Evolutionary conservation across 2,329 filamentous ascomycete species (phyloP).

Genomic region (Triangularia verruculosa): DNA sequence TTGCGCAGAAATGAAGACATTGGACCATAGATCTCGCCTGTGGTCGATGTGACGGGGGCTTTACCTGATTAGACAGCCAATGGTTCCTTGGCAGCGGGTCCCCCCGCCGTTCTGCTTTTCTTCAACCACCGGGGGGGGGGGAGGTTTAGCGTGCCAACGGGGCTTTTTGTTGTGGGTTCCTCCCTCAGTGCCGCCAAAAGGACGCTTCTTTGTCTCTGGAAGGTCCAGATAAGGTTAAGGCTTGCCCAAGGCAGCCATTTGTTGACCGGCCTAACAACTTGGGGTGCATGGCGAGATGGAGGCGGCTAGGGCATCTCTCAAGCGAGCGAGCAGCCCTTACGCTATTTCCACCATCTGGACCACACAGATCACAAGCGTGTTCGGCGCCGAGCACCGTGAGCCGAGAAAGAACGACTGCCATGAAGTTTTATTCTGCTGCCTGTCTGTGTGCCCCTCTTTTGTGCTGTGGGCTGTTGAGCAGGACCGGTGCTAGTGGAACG

Average conservation of each 20-base stretch:
- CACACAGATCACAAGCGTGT: not conserved
- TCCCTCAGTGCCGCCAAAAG: not conserved
- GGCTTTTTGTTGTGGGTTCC: not conserved
- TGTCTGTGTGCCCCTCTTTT: not conserved
- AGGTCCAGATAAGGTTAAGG: constrained; percentile 11
- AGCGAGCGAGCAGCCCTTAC: not conserved
- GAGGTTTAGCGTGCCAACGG: not conserved
- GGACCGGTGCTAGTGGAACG: not conserved
- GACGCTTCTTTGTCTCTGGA: not conserved
- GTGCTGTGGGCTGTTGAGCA: not conserved
- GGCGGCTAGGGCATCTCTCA: not conserved
- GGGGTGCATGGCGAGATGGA: no score
- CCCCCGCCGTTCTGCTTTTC: not conserved
- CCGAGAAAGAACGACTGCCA: not conserved
- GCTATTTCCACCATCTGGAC: not conserved
- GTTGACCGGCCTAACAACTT: not conserved
- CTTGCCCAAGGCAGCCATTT: not conserved
- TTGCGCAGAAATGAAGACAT: not conserved
- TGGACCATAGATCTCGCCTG: not conserved
- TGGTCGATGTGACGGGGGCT: constrained; percentile 2
- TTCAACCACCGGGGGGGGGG: not conserved
- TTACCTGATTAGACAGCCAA: constrained; percentile 2
- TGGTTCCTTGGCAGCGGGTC: constrained; percentile 3
- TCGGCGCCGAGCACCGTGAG: constrained; percentile 3
- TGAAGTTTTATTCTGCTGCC: constrained; percentile 6